Conservation (phyloP, 345 rosid species). For the Anastatica hierochuntica region DNA sequence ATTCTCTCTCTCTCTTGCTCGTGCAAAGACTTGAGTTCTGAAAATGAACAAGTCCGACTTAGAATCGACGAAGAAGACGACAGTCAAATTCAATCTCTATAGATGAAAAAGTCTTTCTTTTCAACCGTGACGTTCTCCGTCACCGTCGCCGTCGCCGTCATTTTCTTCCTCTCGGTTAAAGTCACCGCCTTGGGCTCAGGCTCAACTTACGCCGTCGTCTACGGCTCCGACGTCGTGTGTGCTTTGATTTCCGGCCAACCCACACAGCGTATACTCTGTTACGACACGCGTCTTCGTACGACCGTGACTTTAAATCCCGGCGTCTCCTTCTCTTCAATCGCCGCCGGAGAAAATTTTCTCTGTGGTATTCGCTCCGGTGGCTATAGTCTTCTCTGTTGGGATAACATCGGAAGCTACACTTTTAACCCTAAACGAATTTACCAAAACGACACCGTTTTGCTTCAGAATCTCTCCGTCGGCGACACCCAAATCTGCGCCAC, state of each 20-base stretch:
- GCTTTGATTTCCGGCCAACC: slow-evolving; percentile 40
- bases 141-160: slow-evolving; percentile 6
- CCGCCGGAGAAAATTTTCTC: slow-evolving; percentile 51
- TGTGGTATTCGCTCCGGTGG: slow-evolving; percentile 70
- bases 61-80: slow-evolving; percentile 15
- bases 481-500: slow-evolving; percentile 60
- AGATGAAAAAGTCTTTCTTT: slow-evolving; percentile 38
- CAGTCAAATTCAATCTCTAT: slow-evolving; percentile 21
- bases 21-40: slow-evolving; percentile 2
- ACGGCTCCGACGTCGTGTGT: slow-evolving; percentile 52
- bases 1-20: background rate
- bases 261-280: slow-evolving; percentile 39
- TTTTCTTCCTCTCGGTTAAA: slow-evolving; percentile 3
- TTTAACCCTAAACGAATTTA: slow-evolving; percentile 40
- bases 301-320: slow-evolving; percentile 31
- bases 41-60: slow-evolving; percentile 42
- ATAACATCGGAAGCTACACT: slow-evolving; percentile 14
- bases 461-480: slow-evolving; percentile 45
- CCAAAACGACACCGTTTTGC: slow-evolving; percentile 27
- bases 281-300: slow-evolving; percentile 21
- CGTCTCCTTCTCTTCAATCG: slow-evolving; percentile 49
- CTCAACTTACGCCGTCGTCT: slow-evolving; percentile 57
- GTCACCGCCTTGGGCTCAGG: slow-evolving; percentile 50
- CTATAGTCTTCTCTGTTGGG: slow-evolving; percentile 58
- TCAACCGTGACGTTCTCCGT: slow-evolving; percentile 25